phyloP scores from a whole-genome alignment of 495 filamentous ascomycete genomes.

The Xylaria longipes region DNA sequence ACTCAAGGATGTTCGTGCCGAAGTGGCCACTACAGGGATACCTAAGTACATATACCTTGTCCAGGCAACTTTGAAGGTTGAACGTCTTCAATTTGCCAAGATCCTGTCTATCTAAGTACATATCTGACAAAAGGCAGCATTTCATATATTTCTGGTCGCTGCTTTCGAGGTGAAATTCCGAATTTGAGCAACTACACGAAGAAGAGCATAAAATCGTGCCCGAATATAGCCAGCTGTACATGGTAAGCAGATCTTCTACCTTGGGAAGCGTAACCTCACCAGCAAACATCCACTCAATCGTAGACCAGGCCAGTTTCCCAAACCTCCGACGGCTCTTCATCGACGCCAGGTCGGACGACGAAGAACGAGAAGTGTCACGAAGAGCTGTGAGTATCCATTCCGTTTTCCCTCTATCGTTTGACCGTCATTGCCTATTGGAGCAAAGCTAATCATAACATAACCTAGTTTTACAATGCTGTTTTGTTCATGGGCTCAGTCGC shows the following conservation, averaged over 20 bases:
- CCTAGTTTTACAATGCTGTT: slow-evolving; percentile 95
- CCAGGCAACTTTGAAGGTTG: not conserved
- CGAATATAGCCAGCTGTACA: slow-evolving; percentile 8
- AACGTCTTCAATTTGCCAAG: no score
- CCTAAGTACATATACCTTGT: no score
- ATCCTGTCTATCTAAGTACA: not conserved
- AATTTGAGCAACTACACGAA: not conserved
- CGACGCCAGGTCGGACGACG: slow-evolving; percentile 89
- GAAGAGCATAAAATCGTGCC: not conserved
- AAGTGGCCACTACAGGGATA: no score
- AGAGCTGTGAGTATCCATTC: slow-evolving; percentile 73
- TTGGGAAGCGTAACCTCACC: not conserved
- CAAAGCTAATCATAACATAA: not conserved
- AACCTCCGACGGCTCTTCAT: slow-evolving; percentile 97
- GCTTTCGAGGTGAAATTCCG: not conserved
- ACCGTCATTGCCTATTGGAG: not conserved
- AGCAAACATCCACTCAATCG: not conserved
- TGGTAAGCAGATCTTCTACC: slow-evolving; percentile 31
- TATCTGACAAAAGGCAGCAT: not conserved
- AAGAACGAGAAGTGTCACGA: slow-evolving; percentile 92
- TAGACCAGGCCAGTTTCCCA: slow-evolving; percentile 77
- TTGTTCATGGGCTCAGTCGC: slow-evolving; percentile 95
- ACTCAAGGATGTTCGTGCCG: no score
- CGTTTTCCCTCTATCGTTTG: not conserved
- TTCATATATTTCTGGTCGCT: not conserved